Conservation (phyloP, 495 filamentous ascomycete species). For the Darksidea phi region DNA sequence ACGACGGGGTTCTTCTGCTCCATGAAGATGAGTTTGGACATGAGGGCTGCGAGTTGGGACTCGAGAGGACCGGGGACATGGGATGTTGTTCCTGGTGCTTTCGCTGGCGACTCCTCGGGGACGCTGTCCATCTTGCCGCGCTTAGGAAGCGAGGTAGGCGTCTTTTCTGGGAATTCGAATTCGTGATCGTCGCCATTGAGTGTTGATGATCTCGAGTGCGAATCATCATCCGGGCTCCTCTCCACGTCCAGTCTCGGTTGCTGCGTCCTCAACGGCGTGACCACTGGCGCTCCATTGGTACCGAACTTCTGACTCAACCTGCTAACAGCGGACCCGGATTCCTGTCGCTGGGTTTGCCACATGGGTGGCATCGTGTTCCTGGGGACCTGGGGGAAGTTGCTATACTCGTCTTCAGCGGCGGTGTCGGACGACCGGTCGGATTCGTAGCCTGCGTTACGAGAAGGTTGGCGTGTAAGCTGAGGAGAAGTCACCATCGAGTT, state of each 20-base stretch:
- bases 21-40: constrained; percentile 35
- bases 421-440: constrained; percentile 25
- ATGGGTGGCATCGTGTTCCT: constrained; percentile 23
- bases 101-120: constrained; percentile 1
- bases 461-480: constrained; percentile 10
- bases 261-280: constrained; percentile 9
- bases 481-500: constrained; percentile 20
- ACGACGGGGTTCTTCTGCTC: constrained; percentile 36
- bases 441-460: constrained; percentile 22
- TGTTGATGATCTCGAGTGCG: constrained; percentile 30
- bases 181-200: constrained; percentile 31
- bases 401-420: constrained; percentile 21
- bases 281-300: constrained; percentile 13
- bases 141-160: constrained; percentile 27
- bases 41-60: constrained; percentile 31
- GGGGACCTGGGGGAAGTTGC: constrained; percentile 19
- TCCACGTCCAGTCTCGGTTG: constrained; percentile 1
- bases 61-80: constrained; percentile 34
- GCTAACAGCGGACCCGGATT: constrained; percentile 14
- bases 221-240: constrained; percentile 28
- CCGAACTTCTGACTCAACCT: constrained; percentile 28
- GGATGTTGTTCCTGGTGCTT: not conserved
- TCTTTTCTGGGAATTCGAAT: constrained; percentile 37
- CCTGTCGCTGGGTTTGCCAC: constrained; percentile 20
- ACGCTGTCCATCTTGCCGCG: constrained; percentile 2